A percentile compares a stretch with the other conserved stretches of the same genome.
Evolutionary conservation across 495 filamentous ascomycete species (phyloP).

Genomic region (Penicillium lividum): DNA sequence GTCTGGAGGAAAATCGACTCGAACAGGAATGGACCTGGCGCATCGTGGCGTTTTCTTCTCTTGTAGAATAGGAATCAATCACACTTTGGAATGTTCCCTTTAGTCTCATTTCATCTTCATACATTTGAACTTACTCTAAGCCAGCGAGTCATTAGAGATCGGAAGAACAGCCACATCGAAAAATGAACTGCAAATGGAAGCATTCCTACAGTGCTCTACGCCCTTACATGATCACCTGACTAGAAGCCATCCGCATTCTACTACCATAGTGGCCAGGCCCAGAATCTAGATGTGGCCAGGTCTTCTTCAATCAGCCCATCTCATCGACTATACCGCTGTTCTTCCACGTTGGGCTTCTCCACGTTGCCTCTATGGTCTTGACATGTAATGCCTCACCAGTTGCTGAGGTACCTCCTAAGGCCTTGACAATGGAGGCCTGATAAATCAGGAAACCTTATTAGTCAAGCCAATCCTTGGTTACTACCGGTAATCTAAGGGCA

Average conservation of each 20-base stretch:
- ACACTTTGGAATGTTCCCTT: background rate
- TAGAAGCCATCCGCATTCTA: constrained; percentile 4
- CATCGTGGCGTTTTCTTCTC: background rate
- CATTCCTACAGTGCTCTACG: background rate
- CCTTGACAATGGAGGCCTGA: background rate
- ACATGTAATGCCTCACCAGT: too few species aligned
- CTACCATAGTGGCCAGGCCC: constrained; percentile 19
- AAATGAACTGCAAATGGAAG: background rate
- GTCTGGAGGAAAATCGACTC: background rate
- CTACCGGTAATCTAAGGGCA: too few species aligned
- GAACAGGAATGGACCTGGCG: background rate
- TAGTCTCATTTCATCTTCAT: background rate
- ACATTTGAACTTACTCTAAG: background rate
- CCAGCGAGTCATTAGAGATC: background rate
- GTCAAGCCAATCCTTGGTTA: background rate
- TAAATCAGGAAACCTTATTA: background rate
- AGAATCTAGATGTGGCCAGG: constrained; percentile 10
- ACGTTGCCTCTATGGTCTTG: too few species aligned
- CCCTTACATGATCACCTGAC: background rate
- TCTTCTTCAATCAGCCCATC: constrained; percentile 10
- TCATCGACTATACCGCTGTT: background rate
- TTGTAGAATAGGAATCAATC: background rate
- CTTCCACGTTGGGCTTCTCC: constrained; percentile 3
- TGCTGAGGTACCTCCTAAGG: too few species aligned
- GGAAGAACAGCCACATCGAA: background rate